Base-by-base conservation (phyloP, 2,329 filamentous ascomycete genomes). In the Aspergillus felis region DNA sequence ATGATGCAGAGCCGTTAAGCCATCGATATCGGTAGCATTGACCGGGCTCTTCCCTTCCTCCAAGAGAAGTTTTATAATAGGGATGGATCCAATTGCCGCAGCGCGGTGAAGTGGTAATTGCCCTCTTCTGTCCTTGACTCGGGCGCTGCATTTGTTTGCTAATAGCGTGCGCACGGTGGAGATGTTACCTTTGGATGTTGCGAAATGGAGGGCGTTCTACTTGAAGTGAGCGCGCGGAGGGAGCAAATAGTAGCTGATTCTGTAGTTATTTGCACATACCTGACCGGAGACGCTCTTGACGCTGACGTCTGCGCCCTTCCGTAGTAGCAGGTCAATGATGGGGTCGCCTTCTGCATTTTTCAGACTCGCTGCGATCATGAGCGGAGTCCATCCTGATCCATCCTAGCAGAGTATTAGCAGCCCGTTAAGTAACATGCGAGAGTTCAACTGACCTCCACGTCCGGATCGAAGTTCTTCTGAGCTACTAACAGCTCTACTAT, bases 61-160 rank as follows among this genome's bases (percentile, higher is more conserved):
- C 17, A 97, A 78, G 14, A 99, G 78, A 41, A 96, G 77, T 66
- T 87, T 89, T 50, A 96, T 81, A 78, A 99, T 91, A 4, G 93
- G 92, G n/a, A 89, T 84, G 3, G 89, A 93, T 6, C 95, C 95
- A 3, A 92, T 85, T 2, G 94, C 93, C 0, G 94, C 93, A 3
- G 94, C 94, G 20, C 94, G 86, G 74, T 99, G 95, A 27, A 99
- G 82, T 6, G 95, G 84, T 57, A 97, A 86, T 71, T 97, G 93
- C n/a, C 91, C 90, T 29, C 92, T 84, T 68, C 85, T 89, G 71
- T 99, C 94, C 62, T 90, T 90, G 2, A 92, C 82, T 27, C 93
- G 82, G 1, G 92, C 85, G 4, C 88, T 91, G 12, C 91, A 93
- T 57, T 89, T 88, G 65, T 86, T 82, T 20, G 83, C 81, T 42